phyloP scores from a whole-genome alignment of 306 rosid genomes.

The Canavalia gladiata region DNA sequence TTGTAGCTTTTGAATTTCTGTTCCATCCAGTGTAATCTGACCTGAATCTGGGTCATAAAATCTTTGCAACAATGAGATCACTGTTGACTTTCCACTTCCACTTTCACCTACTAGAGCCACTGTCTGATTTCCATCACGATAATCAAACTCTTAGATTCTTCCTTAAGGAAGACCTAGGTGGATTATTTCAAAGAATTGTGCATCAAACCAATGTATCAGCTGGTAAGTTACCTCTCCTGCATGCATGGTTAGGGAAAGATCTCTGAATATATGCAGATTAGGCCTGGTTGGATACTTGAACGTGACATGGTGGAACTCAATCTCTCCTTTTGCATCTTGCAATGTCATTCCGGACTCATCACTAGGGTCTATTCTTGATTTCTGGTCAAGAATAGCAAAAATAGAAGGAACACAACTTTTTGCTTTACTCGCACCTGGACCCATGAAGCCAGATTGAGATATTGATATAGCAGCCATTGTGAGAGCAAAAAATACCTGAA shows the following conservation, averaged over 20 bases:
- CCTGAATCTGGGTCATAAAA: conserved; percentile 81
- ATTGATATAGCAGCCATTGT: conserved; percentile 65
- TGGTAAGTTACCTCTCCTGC: conserved; percentile 68
- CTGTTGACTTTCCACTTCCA: conserved; percentile 87
- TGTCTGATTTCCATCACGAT: conserved; percentile 56
- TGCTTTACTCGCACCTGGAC: conserved; percentile 66
- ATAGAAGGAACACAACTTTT: conserved; percentile 71
- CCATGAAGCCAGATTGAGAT: conserved; percentile 63
- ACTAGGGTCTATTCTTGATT: conserved; percentile 67
- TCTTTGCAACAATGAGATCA: conserved; percentile 75
- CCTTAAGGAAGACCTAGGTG: neutral
- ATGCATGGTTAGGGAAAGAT: conserved; percentile 69
- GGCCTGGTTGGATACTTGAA: conserved; percentile 82
- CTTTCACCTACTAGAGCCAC: conserved; percentile 88
- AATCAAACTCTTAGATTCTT: conserved; percentile 44
- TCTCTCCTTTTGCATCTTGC: conserved; percentile 69
- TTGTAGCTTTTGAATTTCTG: conserved; percentile 63
- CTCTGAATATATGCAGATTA: conserved; percentile 62
- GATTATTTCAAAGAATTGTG: conserved; percentile 1
- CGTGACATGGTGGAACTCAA: conserved; percentile 64
- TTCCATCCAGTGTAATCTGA: conserved; percentile 69
- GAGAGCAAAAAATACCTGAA: conserved; percentile 77
- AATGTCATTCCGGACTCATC: conserved; percentile 59
- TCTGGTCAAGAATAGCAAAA: conserved; percentile 73
- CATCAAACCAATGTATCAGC: conserved; percentile 2